Evolutionary conservation across 2,329 filamentous ascomycete species (phyloP).

Genomic region (Penicillium sp.): DNA sequence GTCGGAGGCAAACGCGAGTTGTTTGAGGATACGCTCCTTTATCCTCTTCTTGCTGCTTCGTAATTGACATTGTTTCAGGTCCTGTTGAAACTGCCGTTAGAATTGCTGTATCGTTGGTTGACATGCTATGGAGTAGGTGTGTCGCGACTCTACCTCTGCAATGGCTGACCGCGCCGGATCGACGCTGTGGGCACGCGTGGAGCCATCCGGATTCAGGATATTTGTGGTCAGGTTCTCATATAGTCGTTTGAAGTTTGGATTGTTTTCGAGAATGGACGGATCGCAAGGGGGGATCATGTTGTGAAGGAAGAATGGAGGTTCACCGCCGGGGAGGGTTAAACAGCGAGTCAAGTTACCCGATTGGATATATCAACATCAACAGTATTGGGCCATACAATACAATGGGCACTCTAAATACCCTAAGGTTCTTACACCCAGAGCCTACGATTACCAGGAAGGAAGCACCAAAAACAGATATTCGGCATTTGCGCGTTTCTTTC

Average conservation of each 20-base stretch:
- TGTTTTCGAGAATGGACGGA: slow-evolving; percentile 42
- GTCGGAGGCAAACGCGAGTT: slow-evolving; percentile 38
- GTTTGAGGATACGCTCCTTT: slow-evolving; percentile 35
- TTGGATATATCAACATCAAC: no score
- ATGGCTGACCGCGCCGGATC: slow-evolving; percentile 35
- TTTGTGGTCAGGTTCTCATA: slow-evolving; percentile 44
- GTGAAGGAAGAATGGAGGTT: slow-evolving; percentile 20
- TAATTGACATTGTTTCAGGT: slow-evolving; percentile 39
- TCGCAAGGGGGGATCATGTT: slow-evolving; percentile 50
- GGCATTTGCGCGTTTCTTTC: slow-evolving; percentile 43
- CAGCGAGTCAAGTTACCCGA: no score
- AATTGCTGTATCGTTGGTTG: not conserved
- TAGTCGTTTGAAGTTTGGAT: slow-evolving; percentile 48
- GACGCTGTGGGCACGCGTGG: slow-evolving; percentile 37
- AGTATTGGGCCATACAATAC: no score
- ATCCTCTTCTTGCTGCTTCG: slow-evolving; percentile 39
- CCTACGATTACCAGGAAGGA: no score
- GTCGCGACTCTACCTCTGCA: slow-evolving; percentile 35
- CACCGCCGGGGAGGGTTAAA: slow-evolving; percentile 26
- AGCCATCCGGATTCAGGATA: slow-evolving; percentile 46
- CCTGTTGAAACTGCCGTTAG: slow-evolving; percentile 25
- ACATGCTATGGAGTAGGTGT: not conserved
- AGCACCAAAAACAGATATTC: slow-evolving; percentile 24
- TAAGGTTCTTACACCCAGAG: no score
- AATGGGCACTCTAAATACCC: no score